Conservation (phyloP, 257 asterid genomes). For the Avicennia marina region DNA sequence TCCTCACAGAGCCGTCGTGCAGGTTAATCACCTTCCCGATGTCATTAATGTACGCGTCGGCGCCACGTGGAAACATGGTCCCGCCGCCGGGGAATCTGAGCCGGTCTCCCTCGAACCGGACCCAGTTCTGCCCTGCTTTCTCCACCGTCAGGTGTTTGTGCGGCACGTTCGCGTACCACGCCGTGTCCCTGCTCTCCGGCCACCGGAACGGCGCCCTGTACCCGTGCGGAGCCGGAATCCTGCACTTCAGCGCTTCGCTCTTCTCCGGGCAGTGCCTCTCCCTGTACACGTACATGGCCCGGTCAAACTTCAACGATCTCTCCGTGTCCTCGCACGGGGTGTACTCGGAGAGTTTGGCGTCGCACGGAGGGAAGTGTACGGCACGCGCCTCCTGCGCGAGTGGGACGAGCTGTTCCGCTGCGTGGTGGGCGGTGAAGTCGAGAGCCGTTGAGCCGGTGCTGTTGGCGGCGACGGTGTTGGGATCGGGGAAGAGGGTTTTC, state of each 20-base stretch:
- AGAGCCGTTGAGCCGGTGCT: constrained; percentile 14
- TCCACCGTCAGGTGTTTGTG: constrained; percentile 94
- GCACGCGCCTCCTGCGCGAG: constrained; percentile 44
- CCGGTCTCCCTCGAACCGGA: constrained; percentile 76
- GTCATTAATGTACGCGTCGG: constrained; percentile 79
- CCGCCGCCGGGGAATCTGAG: constrained; percentile 95
- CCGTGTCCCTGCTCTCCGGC: constrained; percentile 81
- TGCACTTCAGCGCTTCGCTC: constrained; percentile 47
- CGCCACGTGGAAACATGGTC: constrained; percentile 97
- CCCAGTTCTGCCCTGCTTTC: constrained; percentile 97
- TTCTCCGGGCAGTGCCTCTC: constrained; percentile 87
- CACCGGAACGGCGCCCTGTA: constrained; percentile 75
- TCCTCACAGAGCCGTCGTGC: constrained; percentile 61
- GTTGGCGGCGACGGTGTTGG: background rate
- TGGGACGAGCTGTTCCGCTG: constrained; percentile 44
- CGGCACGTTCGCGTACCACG: constrained; percentile 92
- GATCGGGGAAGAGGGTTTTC: background rate
- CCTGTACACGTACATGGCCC: constrained; percentile 56
- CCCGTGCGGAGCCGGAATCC: constrained; percentile 84
- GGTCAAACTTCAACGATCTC: constrained; percentile 57
- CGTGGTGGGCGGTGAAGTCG: constrained; percentile 69
- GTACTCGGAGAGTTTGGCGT: constrained; percentile 52
- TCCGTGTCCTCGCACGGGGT: constrained; percentile 79
- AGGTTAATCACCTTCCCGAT: constrained; percentile 72
- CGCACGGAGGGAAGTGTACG: constrained; percentile 52